Conservation (phyloP, 2,329 filamentous ascomycete genomes). For the Periconia macrospinosa region DNA sequence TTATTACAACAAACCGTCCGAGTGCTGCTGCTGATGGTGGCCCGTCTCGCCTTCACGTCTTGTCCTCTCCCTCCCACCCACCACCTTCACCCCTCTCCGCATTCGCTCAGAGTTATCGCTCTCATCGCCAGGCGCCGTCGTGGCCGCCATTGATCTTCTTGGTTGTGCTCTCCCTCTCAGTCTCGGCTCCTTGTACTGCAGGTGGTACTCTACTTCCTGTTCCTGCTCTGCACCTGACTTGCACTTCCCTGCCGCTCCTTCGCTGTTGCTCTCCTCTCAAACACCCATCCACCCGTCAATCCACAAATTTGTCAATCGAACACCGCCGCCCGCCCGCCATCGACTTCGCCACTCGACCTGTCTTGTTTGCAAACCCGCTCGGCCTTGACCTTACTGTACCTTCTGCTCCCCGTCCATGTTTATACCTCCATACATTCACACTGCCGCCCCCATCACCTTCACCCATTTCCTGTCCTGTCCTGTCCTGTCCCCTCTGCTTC, state of each 20-base stretch:
- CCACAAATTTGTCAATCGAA: constrained; percentile 10
- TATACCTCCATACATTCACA: neutral
- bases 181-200: constrained; percentile 5
- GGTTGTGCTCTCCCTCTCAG: constrained; percentile 1
- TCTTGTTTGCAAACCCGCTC: no score
- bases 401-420: neutral
- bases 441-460: neutral
- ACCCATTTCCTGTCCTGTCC: neutral
- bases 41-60: no score
- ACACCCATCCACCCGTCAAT: constrained; percentile 6
- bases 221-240: no score
- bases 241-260: constrained; percentile 30
- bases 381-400: neutral
- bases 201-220: neutral
- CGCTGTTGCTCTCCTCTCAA: constrained; percentile 21
- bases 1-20: no score
- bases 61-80: no score
- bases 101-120: no score
- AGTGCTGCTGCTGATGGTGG: no score
- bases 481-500: no score
- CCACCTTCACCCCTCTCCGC: no score
- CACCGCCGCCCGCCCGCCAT: constrained; percentile 2
- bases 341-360: constrained; percentile 5
- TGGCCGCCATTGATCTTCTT: neutral
- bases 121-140: neutral